Evolutionary conservation across 345 rosid species (phyloP).

Genomic region (Acer yangbiense): DNA sequence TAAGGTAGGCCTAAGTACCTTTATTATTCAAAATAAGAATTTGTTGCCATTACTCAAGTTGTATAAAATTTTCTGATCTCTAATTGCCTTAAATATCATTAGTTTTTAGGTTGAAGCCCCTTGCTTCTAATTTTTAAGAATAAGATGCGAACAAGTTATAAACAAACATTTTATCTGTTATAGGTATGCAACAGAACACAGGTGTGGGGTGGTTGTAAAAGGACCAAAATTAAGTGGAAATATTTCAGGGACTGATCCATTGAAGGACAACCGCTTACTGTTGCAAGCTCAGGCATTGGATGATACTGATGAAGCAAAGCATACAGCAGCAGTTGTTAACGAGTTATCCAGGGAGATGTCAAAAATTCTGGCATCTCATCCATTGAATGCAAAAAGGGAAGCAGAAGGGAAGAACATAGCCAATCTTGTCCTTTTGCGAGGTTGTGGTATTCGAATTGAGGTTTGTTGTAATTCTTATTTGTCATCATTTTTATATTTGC

Average conservation of each 20-base stretch:
- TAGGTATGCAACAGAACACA: slow-evolving; percentile 97
- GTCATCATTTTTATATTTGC: neutral
- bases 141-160: slow-evolving; percentile 4
- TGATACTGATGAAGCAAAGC: slow-evolving; percentile 82
- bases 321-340: slow-evolving; percentile 81
- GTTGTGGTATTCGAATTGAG: slow-evolving; percentile 96
- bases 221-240: slow-evolving; percentile 91
- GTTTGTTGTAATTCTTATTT: slow-evolving; percentile 35
- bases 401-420: slow-evolving; percentile 85
- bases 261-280: slow-evolving; percentile 85
- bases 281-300: slow-evolving; percentile 79
- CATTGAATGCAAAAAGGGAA: slow-evolving; percentile 66
- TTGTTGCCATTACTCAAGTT: neutral
- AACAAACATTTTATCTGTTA: slow-evolving; percentile 7
- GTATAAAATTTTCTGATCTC: neutral
- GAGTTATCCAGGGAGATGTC: slow-evolving; percentile 86
- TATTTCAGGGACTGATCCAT: slow-evolving; percentile 94
- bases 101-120: neutral
- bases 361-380: slow-evolving; percentile 68
- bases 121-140: neutral
- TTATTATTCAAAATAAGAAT: neutral
- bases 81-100: neutral
- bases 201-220: slow-evolving; percentile 97
- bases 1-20: neutral
- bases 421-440: slow-evolving; percentile 86